Percentiles rank a stretch among this genome's conserved stretches.
Conservation (phyloP, 2,329 filamentous ascomycete genomes). For the Bipolaris zeicola region DNA sequence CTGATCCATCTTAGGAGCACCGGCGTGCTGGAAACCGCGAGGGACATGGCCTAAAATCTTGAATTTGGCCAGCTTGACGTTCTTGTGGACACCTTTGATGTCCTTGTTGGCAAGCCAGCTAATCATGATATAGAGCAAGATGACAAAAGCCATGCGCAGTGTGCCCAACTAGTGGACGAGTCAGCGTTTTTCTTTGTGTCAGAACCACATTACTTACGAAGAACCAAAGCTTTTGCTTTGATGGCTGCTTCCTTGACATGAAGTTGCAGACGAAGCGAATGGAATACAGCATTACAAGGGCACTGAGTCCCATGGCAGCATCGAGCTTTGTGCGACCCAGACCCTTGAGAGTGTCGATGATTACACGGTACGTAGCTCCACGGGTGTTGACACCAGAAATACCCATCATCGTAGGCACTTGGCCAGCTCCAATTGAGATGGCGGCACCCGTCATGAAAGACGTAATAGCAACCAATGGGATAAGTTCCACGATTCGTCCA, state of each 20-base stretch:
- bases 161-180: slow-evolving; percentile 86
- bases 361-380: slow-evolving; percentile 77
- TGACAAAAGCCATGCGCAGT: slow-evolving; percentile 87
- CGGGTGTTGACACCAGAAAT: slow-evolving; percentile 75
- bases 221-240: slow-evolving; percentile 80
- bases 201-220: slow-evolving; percentile 57
- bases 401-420: slow-evolving; percentile 82
- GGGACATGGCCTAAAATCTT: slow-evolving; percentile 57
- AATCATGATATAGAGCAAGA: slow-evolving; percentile 88
- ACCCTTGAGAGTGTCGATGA: slow-evolving; percentile 82
- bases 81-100: slow-evolving; percentile 49
- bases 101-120: slow-evolving; percentile 80
- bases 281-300: slow-evolving; percentile 75
- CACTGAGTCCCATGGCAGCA: slow-evolving; percentile 84
- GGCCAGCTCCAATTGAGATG: slow-evolving; percentile 83
- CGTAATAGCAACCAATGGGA: slow-evolving; percentile 86
- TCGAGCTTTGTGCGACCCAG: slow-evolving; percentile 72
- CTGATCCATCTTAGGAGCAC: slow-evolving; percentile 70
- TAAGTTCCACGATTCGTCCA: slow-evolving; percentile 93
- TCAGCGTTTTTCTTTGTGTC: slow-evolving; percentile 37
- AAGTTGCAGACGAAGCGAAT: slow-evolving; percentile 34
- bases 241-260: slow-evolving; percentile 71
- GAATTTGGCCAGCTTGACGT: slow-evolving; percentile 66
- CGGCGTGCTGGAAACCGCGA: slow-evolving; percentile 72
- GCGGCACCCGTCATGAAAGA: slow-evolving; percentile 99